Evolutionary conservation across 345 rosid genomes (phyloP), one percentile per base, ranked within the genome.

Genomic region (Passiflora organensis): DNA sequence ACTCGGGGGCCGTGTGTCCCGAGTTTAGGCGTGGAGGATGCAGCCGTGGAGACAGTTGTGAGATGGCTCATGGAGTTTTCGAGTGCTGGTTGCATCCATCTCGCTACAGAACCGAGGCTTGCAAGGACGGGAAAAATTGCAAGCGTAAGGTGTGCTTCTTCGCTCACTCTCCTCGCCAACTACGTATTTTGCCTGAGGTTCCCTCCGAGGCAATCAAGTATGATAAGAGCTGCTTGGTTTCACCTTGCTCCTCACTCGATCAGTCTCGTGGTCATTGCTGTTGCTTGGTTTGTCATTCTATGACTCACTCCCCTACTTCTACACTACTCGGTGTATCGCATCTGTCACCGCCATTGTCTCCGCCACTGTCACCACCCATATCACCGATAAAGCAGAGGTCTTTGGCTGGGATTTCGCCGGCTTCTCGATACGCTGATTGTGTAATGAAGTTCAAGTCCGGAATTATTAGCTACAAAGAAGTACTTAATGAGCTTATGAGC

Each of bases 1-100:
- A 91, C 57, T 79, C 85, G 1, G 91, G 96, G 10, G 60, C 77
- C 9, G 80, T 82, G 1, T 91, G 98, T 21, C 69, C 96, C 0
- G 86, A 88, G 76, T 88, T 72, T 55, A 82, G 85, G 4, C 76
- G 84, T 0, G 68, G 68, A 0, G 57, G 53, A 1, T 63, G 69
- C 24, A 53, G 43, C 60, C 61, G 64, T 2, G 70, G 70, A 18
- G 70, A 65, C 5, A 36, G 14, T 22, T 65, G 70, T 20, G 70
- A 58, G 52, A 57, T 65, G 2, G 45, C 70, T 42, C 70, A 65
- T 19, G 64, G 70, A 1, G 64, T 65, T 2, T 65, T 65, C 10
- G 64, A 65, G 64, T 65, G 64, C 19, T 65, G 70, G 70, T 53
- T 65, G 0, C 70, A 65, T 13, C 70, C 70, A 22, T 65, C 64